Base-by-base conservation (phyloP, 2,329 filamentous ascomycete species). In the Alternaria gaisen region DNA sequence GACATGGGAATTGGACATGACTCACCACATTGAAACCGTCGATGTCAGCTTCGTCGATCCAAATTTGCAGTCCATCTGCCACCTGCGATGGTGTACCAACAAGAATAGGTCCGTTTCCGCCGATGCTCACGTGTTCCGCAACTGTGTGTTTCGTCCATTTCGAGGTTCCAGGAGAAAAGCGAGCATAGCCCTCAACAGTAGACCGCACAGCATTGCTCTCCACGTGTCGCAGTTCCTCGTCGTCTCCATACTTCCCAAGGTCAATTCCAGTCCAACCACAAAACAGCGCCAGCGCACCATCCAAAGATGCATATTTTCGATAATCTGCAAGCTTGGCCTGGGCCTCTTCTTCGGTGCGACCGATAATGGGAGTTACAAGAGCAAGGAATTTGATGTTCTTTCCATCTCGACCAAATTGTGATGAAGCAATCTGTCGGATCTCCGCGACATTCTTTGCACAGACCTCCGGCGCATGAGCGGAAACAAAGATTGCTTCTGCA, bases 131-230 rank as follows among this genome's bases (percentile, higher is more conserved):
- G 65, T 90, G 87, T 68, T 91, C 84, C 0, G 88, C 90, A 5
- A 92, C 84, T 0, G 88, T 90, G 48, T 86, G 82, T 74, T 91
- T 91, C 1, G 90, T 92, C 90, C 90, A 92, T 70, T 90, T 91
- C 0, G 84, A 81, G 3, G 86, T 85, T 3, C 82, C 85, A 0
- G 88, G 87, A 0, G 86, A 85, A 46, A 86, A 85, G 44, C 84
- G 82, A 10, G 86, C 83, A 69, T 86, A 85, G 1, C 80, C 84
- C 63, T 87, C 84, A 2, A 88, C 84, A 0, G 83, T 85, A 11
- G 84, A 86, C 58, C 81, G 84, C 52, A 88, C 87, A 0, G 86
- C 87, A 72, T 89, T 87, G 61, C 84, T 85, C 72, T 88, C 83
- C n/a, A 89, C 86, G 56, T 86, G 80, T 12, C 87, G 78, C 52